Percentiles rank a stretch among this genome's conserved stretches.
Conservation (phyloP, 371 early-diverging fungal species). For the Chytridiales sp. region DNA sequence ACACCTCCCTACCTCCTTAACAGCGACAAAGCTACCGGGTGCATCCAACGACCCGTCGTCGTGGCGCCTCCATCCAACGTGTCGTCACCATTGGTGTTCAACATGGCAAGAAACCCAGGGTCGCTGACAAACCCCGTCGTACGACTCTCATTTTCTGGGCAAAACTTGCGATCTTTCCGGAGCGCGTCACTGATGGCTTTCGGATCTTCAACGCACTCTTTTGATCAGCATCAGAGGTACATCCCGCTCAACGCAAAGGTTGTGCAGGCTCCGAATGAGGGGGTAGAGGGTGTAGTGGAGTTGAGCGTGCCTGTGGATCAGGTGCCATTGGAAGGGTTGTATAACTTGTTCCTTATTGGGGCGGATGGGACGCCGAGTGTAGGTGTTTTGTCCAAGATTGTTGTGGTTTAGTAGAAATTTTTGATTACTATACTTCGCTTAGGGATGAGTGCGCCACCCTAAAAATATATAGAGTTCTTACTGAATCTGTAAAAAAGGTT, state of each 20-base stretch:
- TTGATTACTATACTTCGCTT: no score
- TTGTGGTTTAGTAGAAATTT: no score
- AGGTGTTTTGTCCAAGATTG: no score
- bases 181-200: constrained; percentile 17
- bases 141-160: constrained; percentile 1
- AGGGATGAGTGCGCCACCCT: no score
- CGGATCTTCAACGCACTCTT: constrained; percentile 14
- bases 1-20: constrained; percentile 20
- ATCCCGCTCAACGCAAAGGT: constrained; percentile 4
- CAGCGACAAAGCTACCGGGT: background rate
- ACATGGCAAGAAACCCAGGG: background rate
- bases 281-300: no score
- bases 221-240: constrained; percentile 19
- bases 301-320: no score
- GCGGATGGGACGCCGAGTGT: no score
- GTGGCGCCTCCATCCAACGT: background rate
- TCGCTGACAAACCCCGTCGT: constrained; percentile 1
- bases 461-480: no score
- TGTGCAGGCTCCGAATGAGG: no score
- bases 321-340: no score
- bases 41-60: background rate
- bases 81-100: background rate
- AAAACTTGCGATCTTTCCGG: background rate
- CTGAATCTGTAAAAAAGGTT: no score
- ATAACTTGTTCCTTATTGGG: no score